These are phyloP conservation scores for Fusarium anguioides DNA, from an alignment of 2,329 filamentous ascomycete species.

Conservation along the genomic window DNA sequence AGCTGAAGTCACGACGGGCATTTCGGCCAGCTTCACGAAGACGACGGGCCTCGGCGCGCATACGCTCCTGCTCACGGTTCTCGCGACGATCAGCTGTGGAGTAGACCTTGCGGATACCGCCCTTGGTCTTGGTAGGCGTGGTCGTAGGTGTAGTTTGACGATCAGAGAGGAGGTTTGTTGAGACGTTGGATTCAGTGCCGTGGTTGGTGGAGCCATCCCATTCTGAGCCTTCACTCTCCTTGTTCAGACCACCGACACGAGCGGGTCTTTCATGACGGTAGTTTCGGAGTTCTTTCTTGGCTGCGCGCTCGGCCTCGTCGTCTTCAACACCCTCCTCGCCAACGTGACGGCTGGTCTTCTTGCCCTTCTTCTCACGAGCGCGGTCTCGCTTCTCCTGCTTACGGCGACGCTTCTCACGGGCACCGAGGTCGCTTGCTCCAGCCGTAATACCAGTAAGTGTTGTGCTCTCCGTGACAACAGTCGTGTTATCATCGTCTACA, in stretches of 20 bases:
- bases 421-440: conserved; percentile 65
- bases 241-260: conserved; percentile 89
- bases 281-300: conserved; percentile 76
- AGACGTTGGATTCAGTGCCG: conserved; percentile 70
- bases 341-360: conserved; percentile 59
- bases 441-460: conserved; percentile 66
- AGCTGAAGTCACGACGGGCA: conserved; percentile 64
- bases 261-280: conserved; percentile 91
- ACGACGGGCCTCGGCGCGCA: conserved; percentile 66
- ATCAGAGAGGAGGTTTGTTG: conserved; percentile 69
- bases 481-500: conserved; percentile 62
- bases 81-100: conserved; percentile 67
- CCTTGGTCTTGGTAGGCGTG: conserved; percentile 56
- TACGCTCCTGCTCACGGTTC: conserved; percentile 63
- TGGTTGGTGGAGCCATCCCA: conserved; percentile 81
- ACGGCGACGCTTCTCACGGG: conserved; percentile 67
- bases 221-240: conserved; percentile 78
- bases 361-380: conserved; percentile 55
- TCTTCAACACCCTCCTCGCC: conserved; percentile 72
- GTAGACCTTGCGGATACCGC: conserved; percentile 71
- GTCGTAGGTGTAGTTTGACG: conserved; percentile 66
- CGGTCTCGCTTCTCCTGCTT: conserved; percentile 61
- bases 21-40: conserved; percentile 65
- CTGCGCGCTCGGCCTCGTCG: conserved; percentile 70
- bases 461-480: conserved; percentile 58